phyloP scores from a whole-genome alignment of 495 filamentous ascomycete genomes.

The Lasiosphaeria hispida region DNA sequence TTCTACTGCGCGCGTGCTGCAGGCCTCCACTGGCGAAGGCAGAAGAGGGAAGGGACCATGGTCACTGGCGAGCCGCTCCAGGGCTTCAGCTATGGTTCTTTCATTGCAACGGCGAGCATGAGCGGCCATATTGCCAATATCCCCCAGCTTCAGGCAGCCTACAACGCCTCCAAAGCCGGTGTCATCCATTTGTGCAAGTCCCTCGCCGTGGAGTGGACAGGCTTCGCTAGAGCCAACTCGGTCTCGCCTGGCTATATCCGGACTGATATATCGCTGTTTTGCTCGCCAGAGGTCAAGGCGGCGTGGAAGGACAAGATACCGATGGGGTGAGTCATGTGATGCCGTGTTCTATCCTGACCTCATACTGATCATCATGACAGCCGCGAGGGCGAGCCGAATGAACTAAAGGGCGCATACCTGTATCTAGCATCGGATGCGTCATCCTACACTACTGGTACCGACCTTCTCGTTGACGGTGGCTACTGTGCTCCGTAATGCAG shows the following conservation, averaged over 20 bases:
- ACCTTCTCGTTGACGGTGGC: conserved; percentile 74
- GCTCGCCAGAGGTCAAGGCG: conserved; percentile 65
- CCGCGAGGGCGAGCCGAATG: conserved; percentile 67
- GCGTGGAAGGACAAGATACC: conserved; percentile 80
- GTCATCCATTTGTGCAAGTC: conserved; percentile 82
- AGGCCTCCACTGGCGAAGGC: conserved; percentile 60
- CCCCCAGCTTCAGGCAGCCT: conserved; percentile 80
- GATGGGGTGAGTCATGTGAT: conserved; percentile 59
- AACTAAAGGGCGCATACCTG: conserved; percentile 87
- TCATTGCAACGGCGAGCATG: conserved; percentile 78
- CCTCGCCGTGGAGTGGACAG: conserved; percentile 83
- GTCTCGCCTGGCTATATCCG: conserved; percentile 85
- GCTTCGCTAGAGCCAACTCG: conserved; percentile 78
- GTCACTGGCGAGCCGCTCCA: conserved; percentile 64
- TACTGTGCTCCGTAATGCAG: conserved; percentile 43
- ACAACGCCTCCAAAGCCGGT: conserved; percentile 86
- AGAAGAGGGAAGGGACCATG: conserved; percentile 63
- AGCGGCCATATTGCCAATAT: conserved; percentile 85
- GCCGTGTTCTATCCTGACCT: neutral
- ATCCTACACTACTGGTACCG: conserved; percentile 79
- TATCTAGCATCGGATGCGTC: conserved; percentile 82
- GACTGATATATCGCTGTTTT: conserved; percentile 78
- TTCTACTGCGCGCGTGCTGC: conserved; percentile 81
- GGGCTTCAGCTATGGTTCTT: conserved; percentile 66
- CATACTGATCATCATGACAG: conserved; percentile 25